Evolutionary conservation across 139 green algal genomes (phyloP).

Genomic region (Chlamydomonas sp.): DNA sequence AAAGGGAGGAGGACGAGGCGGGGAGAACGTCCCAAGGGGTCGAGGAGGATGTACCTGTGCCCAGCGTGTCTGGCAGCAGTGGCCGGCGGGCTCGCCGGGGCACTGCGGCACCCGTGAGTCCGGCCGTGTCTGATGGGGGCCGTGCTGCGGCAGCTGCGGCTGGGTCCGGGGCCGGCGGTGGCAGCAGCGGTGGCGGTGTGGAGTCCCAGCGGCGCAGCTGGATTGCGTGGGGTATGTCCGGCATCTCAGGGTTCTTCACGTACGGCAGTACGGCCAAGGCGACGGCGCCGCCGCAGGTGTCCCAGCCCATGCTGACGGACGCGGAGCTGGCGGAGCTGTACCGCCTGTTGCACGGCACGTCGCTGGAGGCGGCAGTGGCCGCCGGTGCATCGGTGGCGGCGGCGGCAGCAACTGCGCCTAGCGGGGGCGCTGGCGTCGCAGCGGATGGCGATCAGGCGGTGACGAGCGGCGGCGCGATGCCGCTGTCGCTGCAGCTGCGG

Average conservation of each 20-base stretch:
- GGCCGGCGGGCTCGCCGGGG: no score
- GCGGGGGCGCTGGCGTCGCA: background rate
- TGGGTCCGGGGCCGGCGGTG: no score
- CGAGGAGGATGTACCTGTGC: no score
- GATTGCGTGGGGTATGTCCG: conserved; percentile 59
- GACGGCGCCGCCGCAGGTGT: background rate
- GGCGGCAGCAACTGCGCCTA: background rate
- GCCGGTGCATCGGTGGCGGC: background rate
- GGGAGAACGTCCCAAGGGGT: no score
- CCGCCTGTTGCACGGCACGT: conserved; percentile 22
- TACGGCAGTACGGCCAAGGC: conserved; percentile 4
- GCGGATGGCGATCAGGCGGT: background rate
- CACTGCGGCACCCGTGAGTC: no score
- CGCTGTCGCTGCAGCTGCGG: conserved; percentile 16
- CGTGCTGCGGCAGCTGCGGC: no score
- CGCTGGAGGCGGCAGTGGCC: conserved; percentile 11
- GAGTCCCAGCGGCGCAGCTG: conserved; percentile 48
- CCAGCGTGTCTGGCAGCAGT: no score
- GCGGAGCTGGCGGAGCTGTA: conserved; percentile 42
- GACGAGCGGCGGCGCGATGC: background rate
- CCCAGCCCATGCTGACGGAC: background rate
- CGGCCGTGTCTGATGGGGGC: no score
- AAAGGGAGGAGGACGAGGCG: no score
- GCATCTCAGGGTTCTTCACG: conserved; percentile 43
- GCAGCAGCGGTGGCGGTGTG: background rate